A percentile compares a stretch with the other conserved stretches of the same genome.
phyloP scores from a whole-genome alignment of 2,329 filamentous ascomycete species.

The Neodidymelliopsis sp. region DNA sequence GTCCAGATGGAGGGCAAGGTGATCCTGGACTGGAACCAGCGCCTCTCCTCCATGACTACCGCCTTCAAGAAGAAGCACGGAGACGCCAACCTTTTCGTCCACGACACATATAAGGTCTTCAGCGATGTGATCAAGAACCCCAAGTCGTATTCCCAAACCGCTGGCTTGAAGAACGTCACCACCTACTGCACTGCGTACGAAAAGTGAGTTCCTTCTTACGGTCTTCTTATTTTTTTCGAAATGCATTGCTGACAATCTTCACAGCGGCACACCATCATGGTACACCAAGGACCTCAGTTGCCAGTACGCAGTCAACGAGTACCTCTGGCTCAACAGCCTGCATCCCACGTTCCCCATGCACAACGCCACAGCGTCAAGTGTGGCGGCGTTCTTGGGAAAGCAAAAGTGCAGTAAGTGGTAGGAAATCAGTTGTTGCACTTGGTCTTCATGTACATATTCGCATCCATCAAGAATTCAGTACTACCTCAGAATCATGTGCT shows the following conservation, averaged over 20 bases:
- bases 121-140: slow-evolving; percentile 62
- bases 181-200: slow-evolving; percentile 63
- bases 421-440: too few species aligned
- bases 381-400: slow-evolving; percentile 30
- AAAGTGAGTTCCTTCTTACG: slow-evolving; percentile 46
- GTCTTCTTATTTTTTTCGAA: slow-evolving; percentile 6
- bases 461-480: too few species aligned
- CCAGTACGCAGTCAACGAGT: slow-evolving; percentile 65
- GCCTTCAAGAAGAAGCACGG: slow-evolving; percentile 46
- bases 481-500: too few species aligned
- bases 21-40: slow-evolving; percentile 61
- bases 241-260: slow-evolving; percentile 1
- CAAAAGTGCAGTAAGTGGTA: slow-evolving; percentile 13
- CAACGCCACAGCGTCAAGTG: slow-evolving; percentile 62
- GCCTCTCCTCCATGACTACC: slow-evolving; percentile 53
- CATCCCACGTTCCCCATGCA: slow-evolving; percentile 72
- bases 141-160: slow-evolving; percentile 58
- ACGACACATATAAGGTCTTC: slow-evolving; percentile 63
- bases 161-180: slow-evolving; percentile 63
- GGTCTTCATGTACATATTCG: too few species aligned
- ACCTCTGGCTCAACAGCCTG: slow-evolving; percentile 69
- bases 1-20: slow-evolving; percentile 50
- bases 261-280: slow-evolving; percentile 49
- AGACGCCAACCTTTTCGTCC: slow-evolving; percentile 58
- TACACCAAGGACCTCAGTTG: slow-evolving; percentile 56